Evolutionary conservation across 805 yeast genomes (phyloP).

Genomic region (Starmerella powellii): DNA sequence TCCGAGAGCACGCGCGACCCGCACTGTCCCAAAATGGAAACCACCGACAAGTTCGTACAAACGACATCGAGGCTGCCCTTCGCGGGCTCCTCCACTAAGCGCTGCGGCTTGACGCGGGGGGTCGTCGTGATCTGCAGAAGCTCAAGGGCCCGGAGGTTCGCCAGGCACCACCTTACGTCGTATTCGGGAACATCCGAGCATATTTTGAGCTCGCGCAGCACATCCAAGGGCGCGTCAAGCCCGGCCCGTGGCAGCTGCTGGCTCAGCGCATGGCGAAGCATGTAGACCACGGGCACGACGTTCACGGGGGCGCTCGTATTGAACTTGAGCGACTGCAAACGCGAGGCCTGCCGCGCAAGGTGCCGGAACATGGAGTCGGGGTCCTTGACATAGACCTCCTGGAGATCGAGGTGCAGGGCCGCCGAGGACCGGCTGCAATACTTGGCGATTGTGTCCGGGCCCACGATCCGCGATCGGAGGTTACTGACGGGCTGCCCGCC

Average conservation of each 20-base stretch:
- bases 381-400: conserved; percentile 7
- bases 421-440: conserved; percentile 8
- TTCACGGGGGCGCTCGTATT: conserved; percentile 5
- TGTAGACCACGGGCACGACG: conserved; percentile 1
- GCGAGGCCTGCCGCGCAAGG: conserved; percentile 4
- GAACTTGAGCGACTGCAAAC: conserved; percentile 5
- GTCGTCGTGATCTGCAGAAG: conserved; percentile 11
- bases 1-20: conserved; percentile 6
- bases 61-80: neutral
- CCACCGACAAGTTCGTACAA: conserved; percentile 1
- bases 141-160: conserved; percentile 11
- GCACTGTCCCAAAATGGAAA: conserved; percentile 10
- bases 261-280: conserved; percentile 4
- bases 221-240: conserved; percentile 1
- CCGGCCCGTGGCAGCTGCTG: too few relatives aligned
- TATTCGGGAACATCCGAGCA: conserved; percentile 10
- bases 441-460: conserved; percentile 2
- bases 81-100: neutral
- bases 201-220: conserved; percentile 9
- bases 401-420: conserved; percentile 5
- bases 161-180: conserved; percentile 18
- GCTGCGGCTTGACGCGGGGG: neutral
- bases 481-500: neutral
- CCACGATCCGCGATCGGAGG: neutral
- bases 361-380: conserved; percentile 5